A percentile compares a stretch with the other conserved stretches of the same genome.
Evolutionary conservation across 2,329 filamentous ascomycete genomes (phyloP).

Genomic region (Aspergillus sp.): DNA sequence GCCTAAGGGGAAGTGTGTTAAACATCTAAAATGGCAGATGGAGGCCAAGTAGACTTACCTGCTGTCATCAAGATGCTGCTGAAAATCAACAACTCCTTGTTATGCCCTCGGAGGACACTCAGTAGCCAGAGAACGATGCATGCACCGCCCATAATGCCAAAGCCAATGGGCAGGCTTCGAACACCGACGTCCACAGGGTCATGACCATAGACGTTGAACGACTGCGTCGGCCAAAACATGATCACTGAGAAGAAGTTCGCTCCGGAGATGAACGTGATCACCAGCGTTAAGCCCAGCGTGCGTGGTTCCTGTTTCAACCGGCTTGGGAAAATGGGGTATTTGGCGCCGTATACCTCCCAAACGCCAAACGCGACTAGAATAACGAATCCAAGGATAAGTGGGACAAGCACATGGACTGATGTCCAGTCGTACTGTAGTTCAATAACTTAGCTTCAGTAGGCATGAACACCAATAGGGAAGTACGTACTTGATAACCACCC

Average conservation of each 20-base stretch:
- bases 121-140: constrained; percentile 59
- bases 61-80: constrained; percentile 66
- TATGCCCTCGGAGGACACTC: constrained; percentile 58
- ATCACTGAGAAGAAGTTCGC: constrained; percentile 58
- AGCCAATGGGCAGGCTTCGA: constrained; percentile 63
- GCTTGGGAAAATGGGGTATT: constrained; percentile 48
- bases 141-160: constrained; percentile 63
- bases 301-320: constrained; percentile 49
- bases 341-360: constrained; percentile 49
- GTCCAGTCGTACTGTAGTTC: constrained; percentile 42
- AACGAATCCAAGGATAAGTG: constrained; percentile 45
- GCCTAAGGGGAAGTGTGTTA: constrained; percentile 28
- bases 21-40: not conserved
- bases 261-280: constrained; percentile 61
- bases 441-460: not conserved
- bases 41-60: constrained; percentile 35
- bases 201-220: constrained; percentile 65
- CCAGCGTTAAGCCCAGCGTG: constrained; percentile 52
- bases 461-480: not conserved
- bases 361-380: constrained; percentile 46
- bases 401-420: constrained; percentile 47
- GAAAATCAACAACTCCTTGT: constrained; percentile 59
- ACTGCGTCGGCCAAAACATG: constrained; percentile 64
- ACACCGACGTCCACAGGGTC: constrained; percentile 65
- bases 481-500: constrained; percentile 48